These are phyloP conservation scores for Suillus brevipes DNA, from an alignment of 768 basidiomycete species.

Conservation along the genomic window DNA sequence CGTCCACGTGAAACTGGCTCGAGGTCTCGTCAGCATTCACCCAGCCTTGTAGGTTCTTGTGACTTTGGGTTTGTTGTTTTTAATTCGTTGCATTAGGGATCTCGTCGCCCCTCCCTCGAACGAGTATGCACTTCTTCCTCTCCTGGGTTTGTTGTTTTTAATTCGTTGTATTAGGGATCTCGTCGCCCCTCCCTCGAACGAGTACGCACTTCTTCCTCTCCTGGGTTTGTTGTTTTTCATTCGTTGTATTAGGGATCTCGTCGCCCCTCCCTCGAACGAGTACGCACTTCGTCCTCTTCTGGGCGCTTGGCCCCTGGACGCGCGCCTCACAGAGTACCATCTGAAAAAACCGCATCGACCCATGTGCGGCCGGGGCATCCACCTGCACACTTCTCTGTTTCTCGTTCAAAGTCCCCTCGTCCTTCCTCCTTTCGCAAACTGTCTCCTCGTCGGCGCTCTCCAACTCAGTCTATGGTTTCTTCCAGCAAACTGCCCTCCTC, in stretches of 20 bases:
- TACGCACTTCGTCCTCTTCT: not conserved
- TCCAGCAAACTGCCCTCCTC: not conserved
- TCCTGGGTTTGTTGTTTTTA: no score
- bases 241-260: no score
- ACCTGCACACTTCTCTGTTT: not conserved
- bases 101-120: not conserved
- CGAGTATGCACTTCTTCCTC: not conserved
- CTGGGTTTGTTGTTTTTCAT: no score
- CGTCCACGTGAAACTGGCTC: not conserved
- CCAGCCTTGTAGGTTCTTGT: not conserved
- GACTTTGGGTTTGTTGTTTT: not conserved
- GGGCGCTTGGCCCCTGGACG: not conserved
- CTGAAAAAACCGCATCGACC: not conserved
- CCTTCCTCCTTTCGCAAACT: not conserved
- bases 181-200: no score
- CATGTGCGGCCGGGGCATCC: not conserved
- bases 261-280: no score
- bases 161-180: no score
- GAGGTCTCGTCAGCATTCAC: not conserved
- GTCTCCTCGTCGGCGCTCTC: not conserved
- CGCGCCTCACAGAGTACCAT: not conserved
- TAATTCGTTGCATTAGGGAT: not conserved
- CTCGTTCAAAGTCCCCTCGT: not conserved
- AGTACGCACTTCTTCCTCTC: no score
- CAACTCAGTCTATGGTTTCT: conserved; percentile 1